Conservation (phyloP, 2,329 filamentous ascomycete genomes). For the Pestalotiopsis sp. region DNA sequence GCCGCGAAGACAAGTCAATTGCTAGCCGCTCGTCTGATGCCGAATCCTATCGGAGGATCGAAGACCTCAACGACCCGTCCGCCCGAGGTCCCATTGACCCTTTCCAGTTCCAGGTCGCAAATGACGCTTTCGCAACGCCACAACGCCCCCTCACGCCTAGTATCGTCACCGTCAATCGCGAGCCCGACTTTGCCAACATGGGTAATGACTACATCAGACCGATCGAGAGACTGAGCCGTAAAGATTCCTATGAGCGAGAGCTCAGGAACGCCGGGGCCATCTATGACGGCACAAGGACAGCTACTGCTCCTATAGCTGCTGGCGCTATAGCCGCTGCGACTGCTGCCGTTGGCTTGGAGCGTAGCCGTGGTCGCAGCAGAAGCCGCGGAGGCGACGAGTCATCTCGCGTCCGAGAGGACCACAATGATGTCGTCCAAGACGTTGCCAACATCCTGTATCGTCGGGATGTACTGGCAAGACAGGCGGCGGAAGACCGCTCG, state of each 20-base stretch:
- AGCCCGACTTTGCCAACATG: constrained; percentile 48
- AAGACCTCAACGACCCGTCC: constrained; percentile 25
- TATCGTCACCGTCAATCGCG: constrained; percentile 56
- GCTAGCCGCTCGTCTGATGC: constrained; percentile 20
- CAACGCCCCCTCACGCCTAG: constrained; percentile 49
- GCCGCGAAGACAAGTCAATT: constrained; percentile 18
- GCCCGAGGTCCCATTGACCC: constrained; percentile 49
- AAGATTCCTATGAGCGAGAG: constrained; percentile 52
- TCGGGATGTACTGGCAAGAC: constrained; percentile 54
- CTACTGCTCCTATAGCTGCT: constrained; percentile 51
- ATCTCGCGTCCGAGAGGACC: constrained; percentile 36
- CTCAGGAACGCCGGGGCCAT: constrained; percentile 47
- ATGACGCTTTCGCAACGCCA: constrained; percentile 53
- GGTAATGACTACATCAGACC: constrained; percentile 31
- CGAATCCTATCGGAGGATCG: constrained; percentile 30
- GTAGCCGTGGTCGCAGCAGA: constrained; percentile 32
- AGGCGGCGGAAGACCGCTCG: constrained; percentile 55
- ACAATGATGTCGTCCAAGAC: constrained; percentile 53
- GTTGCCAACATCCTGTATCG: constrained; percentile 62
- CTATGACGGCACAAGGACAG: constrained; percentile 47
- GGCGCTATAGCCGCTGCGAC: constrained; percentile 50
- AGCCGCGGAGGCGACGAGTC: constrained; percentile 33
- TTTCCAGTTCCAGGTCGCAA: constrained; percentile 60
- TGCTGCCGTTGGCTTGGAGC: constrained; percentile 41
- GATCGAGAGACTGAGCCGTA: constrained; percentile 47